Evolutionary conservation across 2,329 filamentous ascomycete genomes (phyloP).

Genomic region (Cordyceps militaris): DNA sequence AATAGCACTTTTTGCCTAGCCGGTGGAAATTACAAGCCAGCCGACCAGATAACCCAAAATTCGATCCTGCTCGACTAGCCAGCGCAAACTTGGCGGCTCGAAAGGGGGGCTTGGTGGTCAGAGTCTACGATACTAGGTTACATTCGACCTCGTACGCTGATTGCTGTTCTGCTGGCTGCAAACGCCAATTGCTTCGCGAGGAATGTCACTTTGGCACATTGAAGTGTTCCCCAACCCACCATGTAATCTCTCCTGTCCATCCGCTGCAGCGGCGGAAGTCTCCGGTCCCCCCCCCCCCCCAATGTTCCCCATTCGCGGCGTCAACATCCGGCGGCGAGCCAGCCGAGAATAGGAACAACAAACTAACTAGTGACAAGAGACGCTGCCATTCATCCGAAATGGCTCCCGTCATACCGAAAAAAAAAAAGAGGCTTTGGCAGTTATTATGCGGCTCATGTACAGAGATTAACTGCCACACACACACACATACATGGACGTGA

Average conservation of each 20-base stretch:
- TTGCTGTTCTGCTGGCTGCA: neutral
- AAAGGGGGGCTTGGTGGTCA: neutral
- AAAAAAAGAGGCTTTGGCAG: neutral
- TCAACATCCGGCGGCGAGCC: neutral
- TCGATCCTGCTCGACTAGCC: neutral
- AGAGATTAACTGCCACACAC: neutral
- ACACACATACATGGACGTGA: too few species aligned
- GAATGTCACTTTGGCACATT: neutral
- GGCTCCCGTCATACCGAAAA: neutral
- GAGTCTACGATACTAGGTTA: constrained; percentile 12
- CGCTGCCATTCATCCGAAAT: neutral
- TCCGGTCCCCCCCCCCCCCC: neutral
- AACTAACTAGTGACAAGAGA: neutral
- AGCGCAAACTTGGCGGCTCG: neutral
- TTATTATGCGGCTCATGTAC: neutral
- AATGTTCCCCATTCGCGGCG: neutral
- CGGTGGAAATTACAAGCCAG: too few species aligned
- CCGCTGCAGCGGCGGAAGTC: neutral
- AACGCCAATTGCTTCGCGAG: constrained; percentile 1
- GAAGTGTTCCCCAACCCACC: neutral
- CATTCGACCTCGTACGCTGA: neutral
- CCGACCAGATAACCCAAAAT: too few species aligned
- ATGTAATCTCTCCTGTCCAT: neutral
- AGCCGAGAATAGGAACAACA: neutral
- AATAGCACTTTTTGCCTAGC: too few species aligned